phyloP scores from a whole-genome alignment of 2,329 filamentous ascomycete species.

The Claviceps paspali region DNA sequence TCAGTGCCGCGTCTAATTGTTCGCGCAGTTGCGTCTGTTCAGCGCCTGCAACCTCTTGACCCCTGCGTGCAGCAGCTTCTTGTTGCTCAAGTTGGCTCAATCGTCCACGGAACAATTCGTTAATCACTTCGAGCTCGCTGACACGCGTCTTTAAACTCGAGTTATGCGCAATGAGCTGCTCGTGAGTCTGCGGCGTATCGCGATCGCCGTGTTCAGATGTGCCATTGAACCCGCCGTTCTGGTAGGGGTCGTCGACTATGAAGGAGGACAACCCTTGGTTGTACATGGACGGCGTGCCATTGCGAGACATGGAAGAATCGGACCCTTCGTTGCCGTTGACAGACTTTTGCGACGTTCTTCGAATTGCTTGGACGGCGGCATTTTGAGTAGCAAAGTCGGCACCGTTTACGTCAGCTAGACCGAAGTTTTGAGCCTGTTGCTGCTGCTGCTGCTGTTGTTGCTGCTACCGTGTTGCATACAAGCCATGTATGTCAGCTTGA shows the following conservation, averaged over 20 bases:
- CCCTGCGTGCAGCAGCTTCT: conserved; percentile 50
- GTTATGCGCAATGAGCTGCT: conserved; percentile 66
- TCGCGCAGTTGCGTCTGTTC: conserved; percentile 42
- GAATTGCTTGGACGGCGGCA: conserved; percentile 34
- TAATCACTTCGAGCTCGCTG: conserved; percentile 90
- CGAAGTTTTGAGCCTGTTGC: conserved; percentile 25
- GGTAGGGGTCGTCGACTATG: conserved; percentile 58
- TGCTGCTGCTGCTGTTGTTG: conserved; percentile 17
- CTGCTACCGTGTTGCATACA: conserved; percentile 10
- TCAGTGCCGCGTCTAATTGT: conserved; percentile 33
- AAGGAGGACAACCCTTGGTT: conserved; percentile 66
- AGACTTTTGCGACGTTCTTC: conserved; percentile 54
- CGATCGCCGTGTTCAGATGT: conserved; percentile 37
- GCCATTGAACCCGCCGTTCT: conserved; percentile 25
- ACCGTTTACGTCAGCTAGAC: conserved; percentile 37
- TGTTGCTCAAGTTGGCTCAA: conserved; percentile 68
- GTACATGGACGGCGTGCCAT: conserved; percentile 61
- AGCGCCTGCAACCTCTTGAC: conserved; percentile 38
- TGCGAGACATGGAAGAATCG: conserved; percentile 66
- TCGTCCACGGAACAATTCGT: conserved; percentile 60
- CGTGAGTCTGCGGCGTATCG: conserved; percentile 61
- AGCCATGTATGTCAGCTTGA: neutral
- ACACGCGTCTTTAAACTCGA: conserved; percentile 87
- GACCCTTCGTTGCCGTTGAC: conserved; percentile 60
- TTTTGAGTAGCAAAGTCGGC: conserved; percentile 37